Conservation (phyloP, 345 rosid species). For the Gossypium mustelinum region DNA sequence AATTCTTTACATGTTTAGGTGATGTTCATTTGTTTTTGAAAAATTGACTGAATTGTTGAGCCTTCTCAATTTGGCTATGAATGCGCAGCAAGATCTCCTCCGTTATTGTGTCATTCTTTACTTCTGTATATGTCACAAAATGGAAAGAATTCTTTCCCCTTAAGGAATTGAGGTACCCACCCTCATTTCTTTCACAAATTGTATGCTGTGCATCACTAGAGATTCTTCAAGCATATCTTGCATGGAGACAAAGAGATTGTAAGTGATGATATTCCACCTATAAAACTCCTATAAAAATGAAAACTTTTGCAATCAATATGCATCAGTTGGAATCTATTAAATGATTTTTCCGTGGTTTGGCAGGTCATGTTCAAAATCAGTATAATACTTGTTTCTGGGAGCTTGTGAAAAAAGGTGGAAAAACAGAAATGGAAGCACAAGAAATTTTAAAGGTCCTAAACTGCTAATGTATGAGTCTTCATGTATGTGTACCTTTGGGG, state of each 20-base stretch:
- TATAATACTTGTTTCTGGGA: slow-evolving; percentile 72
- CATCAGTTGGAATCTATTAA: not conserved
- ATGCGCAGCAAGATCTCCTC: slow-evolving; percentile 76
- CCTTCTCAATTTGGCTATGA: slow-evolving; percentile 17
- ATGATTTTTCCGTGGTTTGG: slow-evolving; percentile 10
- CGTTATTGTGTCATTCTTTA: slow-evolving; percentile 61
- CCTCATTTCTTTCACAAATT: slow-evolving; percentile 58
- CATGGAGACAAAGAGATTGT: slow-evolving; percentile 92
- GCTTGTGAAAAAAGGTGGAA: slow-evolving; percentile 58
- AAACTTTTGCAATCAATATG: not conserved
- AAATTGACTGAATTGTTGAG: slow-evolving; percentile 12
- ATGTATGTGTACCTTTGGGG: not conserved
- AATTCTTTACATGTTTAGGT: not conserved
- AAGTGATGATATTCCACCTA: slow-evolving; percentile 23
- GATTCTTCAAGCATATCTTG: slow-evolving; percentile 74
- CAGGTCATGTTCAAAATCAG: slow-evolving; percentile 73
- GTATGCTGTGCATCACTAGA: slow-evolving; percentile 65
- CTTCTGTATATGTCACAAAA: slow-evolving; percentile 59
- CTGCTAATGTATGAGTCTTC: not conserved
- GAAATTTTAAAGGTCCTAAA: slow-evolving; percentile 58
- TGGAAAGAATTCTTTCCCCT: slow-evolving; percentile 70
- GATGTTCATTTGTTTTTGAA: slow-evolving; percentile 9
- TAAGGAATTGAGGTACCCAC: slow-evolving; percentile 50
- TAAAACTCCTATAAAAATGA: not conserved
- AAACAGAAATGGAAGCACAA: slow-evolving; percentile 50